Percentiles rank a stretch among this genome's conserved stretches.
Conservation (phyloP, 768 basidiomycete species). For the Xerocomus potaroensis region DNA sequence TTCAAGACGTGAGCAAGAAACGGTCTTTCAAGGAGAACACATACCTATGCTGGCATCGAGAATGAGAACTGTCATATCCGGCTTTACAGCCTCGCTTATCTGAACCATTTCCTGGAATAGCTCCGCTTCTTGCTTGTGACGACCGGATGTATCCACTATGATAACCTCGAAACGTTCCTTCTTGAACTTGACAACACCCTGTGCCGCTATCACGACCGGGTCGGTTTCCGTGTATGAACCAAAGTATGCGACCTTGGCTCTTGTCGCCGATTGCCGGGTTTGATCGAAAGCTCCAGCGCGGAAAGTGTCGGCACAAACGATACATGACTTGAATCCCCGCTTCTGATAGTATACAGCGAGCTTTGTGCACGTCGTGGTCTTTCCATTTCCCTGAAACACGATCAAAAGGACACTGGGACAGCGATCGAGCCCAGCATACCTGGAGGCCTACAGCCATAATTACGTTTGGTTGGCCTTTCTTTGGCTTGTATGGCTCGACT, state of each 20-base stretch:
- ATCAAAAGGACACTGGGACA: conserved; percentile 1
- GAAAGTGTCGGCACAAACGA: conserved; percentile 99
- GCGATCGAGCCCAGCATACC: conserved; percentile 40
- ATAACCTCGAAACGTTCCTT: conserved; percentile 98
- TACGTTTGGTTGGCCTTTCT: conserved; percentile 90
- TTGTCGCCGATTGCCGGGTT: conserved; percentile 96
- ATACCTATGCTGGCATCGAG: conserved; percentile 94
- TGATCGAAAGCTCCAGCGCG: conserved; percentile 99
- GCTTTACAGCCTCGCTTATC: conserved; percentile 89
- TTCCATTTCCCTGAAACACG: conserved; percentile 79
- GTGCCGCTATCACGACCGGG: conserved; percentile 89
- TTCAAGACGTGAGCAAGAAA: conserved; percentile 21
- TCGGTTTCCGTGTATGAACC: conserved; percentile 99
- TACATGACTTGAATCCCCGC: conserved; percentile 93
- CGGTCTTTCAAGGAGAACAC: background rate
- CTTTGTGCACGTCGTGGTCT: conserved; percentile 99
- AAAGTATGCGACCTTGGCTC: conserved; percentile 98
- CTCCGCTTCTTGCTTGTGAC: conserved; percentile 96
- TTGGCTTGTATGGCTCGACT: conserved; percentile 92
- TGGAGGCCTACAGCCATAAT: conserved; percentile 98
- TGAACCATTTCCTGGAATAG: conserved; percentile 98
- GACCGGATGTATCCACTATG: conserved; percentile 96
- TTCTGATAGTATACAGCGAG: conserved; percentile 97
- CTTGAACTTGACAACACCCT: conserved; percentile 96
- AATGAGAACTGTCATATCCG: conserved; percentile 93